phyloP scores from a whole-genome alignment of 2,329 filamentous ascomycete genomes.

The Trichoderma arundinaceum region DNA sequence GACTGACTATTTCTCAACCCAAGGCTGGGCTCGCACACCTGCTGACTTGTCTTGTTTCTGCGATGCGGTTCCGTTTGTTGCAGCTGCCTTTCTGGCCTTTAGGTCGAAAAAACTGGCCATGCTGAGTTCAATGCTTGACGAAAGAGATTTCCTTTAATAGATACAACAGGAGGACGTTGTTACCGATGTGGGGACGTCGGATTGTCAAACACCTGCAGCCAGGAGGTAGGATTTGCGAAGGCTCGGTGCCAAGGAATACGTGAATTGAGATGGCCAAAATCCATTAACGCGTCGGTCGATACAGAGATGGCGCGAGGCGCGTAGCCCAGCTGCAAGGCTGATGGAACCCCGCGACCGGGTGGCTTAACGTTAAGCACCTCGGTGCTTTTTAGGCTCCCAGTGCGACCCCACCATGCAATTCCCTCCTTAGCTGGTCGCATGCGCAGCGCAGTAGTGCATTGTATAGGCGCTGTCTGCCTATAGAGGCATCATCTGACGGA shows the following conservation, averaged over 20 bases:
- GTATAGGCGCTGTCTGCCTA: background rate
- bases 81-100: conserved; percentile 84
- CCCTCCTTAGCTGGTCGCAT: too few species aligned
- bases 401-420: background rate
- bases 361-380: background rate
- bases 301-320: conserved; percentile 28
- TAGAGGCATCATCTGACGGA: background rate
- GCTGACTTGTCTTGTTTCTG: conserved; percentile 68
- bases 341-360: conserved; percentile 26
- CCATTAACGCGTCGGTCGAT: conserved; percentile 30
- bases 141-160: background rate
- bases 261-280: conserved; percentile 3
- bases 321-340: conserved; percentile 31
- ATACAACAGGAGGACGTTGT: background rate
- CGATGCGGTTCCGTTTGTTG: conserved; percentile 65
- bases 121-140: background rate
- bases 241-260: background rate
- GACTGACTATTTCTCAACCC: conserved; percentile 97
- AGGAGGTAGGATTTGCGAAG: too few species aligned
- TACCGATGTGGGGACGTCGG: background rate
- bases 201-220: background rate
- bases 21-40: conserved; percentile 76
- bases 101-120: conserved; percentile 97
- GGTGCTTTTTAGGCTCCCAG: background rate
- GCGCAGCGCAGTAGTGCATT: too few species aligned